phyloP scores from a whole-genome alignment of 2,329 filamentous ascomycete species.

The Ceratocystis smalleyi region DNA sequence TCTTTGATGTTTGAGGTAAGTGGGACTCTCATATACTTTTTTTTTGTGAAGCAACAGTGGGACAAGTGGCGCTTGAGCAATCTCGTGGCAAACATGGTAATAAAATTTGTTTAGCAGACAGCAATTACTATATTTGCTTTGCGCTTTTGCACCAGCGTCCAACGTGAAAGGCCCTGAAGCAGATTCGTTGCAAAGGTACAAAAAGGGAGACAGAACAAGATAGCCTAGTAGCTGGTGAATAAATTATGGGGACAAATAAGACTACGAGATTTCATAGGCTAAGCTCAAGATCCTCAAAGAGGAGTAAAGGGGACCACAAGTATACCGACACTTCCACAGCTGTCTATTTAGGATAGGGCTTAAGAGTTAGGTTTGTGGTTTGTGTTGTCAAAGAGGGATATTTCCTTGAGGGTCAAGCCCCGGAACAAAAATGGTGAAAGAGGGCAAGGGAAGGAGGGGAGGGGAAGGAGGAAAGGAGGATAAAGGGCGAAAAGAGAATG shows the following conservation, averaged over 20 bases:
- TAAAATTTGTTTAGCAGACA: neutral
- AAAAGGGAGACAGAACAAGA: neutral
- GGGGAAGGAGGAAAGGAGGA: neutral
- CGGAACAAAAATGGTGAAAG: neutral
- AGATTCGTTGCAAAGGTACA: neutral
- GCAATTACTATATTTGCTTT: neutral
- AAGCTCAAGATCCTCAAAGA: neutral
- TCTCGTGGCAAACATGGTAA: neutral
- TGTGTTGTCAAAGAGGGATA: neutral
- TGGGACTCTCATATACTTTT: neutral
- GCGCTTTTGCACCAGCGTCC: neutral
- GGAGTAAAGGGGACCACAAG: neutral
- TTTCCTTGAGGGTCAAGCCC: neutral
- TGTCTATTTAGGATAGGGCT: neutral
- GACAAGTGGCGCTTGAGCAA: neutral
- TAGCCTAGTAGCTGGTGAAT: neutral
- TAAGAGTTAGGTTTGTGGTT: constrained; percentile 1
- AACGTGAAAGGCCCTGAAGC: neutral
- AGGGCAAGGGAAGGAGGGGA: neutral
- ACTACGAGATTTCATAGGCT: neutral
- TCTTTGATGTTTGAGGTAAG: neutral
- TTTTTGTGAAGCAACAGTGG: constrained; percentile 2
- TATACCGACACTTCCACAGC: neutral
- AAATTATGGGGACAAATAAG: neutral
- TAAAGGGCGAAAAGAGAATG: neutral